A percentile compares a stretch with the other conserved stretches of the same genome.
Evolutionary conservation across 208 protist genomes (phyloP).

Genomic region (Trypanosoma grayi): DNA sequence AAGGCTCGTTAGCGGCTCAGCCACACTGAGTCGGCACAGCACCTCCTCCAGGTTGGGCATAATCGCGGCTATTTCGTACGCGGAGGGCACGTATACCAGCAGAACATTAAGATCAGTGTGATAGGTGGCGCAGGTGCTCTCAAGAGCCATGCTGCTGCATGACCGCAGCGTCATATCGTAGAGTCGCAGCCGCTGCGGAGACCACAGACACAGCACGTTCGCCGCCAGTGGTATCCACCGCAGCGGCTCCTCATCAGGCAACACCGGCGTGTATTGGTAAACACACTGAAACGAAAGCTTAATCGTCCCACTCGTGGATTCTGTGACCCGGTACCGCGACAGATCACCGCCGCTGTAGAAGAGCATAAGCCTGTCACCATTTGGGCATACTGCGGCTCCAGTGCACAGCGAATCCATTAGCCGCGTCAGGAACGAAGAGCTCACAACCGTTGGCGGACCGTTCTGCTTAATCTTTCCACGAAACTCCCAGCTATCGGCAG

Average conservation of each 20-base stretch:
- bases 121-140: slow-evolving; percentile 33
- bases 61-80: slow-evolving; percentile 32
- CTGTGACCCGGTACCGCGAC: slow-evolving; percentile 19
- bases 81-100: slow-evolving; percentile 23
- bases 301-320: neutral
- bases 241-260: slow-evolving; percentile 20
- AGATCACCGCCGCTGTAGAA: slow-evolving; percentile 38
- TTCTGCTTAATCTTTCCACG: slow-evolving; percentile 57
- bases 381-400: slow-evolving; percentile 16
- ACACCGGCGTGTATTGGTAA: slow-evolving; percentile 27
- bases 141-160: slow-evolving; percentile 13
- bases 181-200: slow-evolving; percentile 19
- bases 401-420: slow-evolving; percentile 21
- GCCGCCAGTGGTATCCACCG: slow-evolving; percentile 17
- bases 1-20: slow-evolving; percentile 25
- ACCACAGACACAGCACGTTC: slow-evolving; percentile 32
- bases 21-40: slow-evolving; percentile 19
- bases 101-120: slow-evolving; percentile 25
- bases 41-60: slow-evolving; percentile 2
- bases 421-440: slow-evolving; percentile 19
- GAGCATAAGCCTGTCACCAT: slow-evolving; percentile 5
- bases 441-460: neutral
- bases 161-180: slow-evolving; percentile 15
- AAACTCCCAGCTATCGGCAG: slow-evolving; percentile 64
- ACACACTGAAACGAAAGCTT: slow-evolving; percentile 22